Conservation (phyloP, 495 filamentous ascomycete genomes). For the Neurospora intermedia region DNA sequence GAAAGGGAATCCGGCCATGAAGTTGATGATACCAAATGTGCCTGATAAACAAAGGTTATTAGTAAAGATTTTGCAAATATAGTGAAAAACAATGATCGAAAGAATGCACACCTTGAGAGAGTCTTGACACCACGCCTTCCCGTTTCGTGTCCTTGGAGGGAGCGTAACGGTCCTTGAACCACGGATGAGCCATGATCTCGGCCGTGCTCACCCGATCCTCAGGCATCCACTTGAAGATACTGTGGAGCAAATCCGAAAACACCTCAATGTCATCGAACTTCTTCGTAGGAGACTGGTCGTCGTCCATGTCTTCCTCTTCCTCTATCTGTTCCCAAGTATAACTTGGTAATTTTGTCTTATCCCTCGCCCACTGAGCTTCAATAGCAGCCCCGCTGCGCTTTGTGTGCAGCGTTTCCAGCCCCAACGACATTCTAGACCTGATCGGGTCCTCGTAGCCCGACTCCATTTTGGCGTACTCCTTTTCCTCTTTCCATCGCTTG, state of each 20-base stretch:
- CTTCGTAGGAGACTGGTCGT: not conserved
- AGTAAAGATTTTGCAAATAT: too few species aligned
- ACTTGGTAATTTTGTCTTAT: not conserved
- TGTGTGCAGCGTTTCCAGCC: not conserved
- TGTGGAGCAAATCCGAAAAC: constrained; percentile 12
- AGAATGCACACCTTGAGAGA: not conserved
- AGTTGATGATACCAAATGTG: not conserved
- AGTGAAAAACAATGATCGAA: too few species aligned
- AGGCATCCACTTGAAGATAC: constrained; percentile 15
- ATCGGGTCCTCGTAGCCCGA: not conserved
- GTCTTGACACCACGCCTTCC: not conserved
- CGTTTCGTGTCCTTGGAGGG: not conserved
- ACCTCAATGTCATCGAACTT: not conserved
- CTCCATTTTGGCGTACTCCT: not conserved
- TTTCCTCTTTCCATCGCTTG: not conserved
- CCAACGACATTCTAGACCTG: not conserved
- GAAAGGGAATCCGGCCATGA: not conserved
- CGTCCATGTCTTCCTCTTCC: constrained; percentile 8
- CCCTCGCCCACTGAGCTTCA: not conserved
- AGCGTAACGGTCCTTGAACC: constrained; percentile 2
- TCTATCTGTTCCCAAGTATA: not conserved
- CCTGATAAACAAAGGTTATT: not conserved
- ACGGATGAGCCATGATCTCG: constrained; percentile 7
- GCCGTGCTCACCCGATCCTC: constrained; percentile 7
- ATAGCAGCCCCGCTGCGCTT: not conserved